Evolutionary conservation across 805 yeast species (phyloP).

Genomic region (Ogataea pilisensis): DNA sequence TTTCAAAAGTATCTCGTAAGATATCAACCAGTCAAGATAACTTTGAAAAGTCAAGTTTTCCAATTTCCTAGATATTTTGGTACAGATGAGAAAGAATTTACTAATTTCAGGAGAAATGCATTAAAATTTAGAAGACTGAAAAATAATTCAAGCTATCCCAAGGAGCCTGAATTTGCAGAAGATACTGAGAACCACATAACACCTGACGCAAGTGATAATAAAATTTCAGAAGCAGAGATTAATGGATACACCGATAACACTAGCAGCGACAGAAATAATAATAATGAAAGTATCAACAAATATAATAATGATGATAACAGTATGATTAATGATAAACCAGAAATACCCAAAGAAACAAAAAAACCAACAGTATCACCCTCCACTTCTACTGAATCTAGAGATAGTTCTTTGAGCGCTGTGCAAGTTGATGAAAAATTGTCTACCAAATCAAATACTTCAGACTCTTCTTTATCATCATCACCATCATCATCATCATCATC

Average conservation of each 20-base stretch:
- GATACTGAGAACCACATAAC: not conserved
- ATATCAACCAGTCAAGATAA: constrained; percentile 15
- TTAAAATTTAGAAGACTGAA: constrained; percentile 20
- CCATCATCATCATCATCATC: constrained; percentile 2
- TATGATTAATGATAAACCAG: not conserved
- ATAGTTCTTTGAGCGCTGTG: no score
- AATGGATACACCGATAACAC: no score
- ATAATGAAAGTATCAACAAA: not conserved
- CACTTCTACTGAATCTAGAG: no score
- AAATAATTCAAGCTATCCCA: constrained; percentile 17
- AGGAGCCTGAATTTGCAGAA: constrained; percentile 1
- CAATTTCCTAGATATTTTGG: constrained; percentile 31
- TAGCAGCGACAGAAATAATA: not conserved
- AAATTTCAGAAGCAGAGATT: not conserved
- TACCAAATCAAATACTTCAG: constrained; percentile 1
- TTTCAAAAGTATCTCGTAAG: constrained; percentile 24
- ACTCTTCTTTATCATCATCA: constrained; percentile 1
- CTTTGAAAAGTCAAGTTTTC: constrained; percentile 13
- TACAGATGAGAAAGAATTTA: constrained; percentile 29
- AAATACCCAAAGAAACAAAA: constrained; percentile 1
- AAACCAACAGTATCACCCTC: not conserved
- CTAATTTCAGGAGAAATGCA: constrained; percentile 19
- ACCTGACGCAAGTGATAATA: not conserved
- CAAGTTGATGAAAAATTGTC: no score
- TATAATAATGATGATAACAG: not conserved